Evolutionary conservation across 2,329 filamentous ascomycete species (phyloP), one percentile per base, ranked within the genome.

Genomic region (Aspergillus latus): DNA sequence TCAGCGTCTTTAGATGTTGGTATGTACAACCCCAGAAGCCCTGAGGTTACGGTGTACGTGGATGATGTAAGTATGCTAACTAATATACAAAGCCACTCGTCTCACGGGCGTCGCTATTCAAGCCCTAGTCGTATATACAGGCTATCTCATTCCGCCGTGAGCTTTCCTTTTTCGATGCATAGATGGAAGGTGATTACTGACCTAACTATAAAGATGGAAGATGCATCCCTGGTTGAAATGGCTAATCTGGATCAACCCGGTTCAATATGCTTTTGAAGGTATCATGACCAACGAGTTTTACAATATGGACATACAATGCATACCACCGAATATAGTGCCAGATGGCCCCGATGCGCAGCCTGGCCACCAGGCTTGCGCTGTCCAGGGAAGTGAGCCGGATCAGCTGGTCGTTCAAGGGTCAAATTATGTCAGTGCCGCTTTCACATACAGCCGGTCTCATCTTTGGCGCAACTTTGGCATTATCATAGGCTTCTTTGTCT

Each of bases 391-490:
- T 45, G 71, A 64, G 7, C 80, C 83, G 0, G 82, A 84, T 1
- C 75, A 75, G 5, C 73, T 78, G 0, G 72, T 75, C 2, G 84
- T 88, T 1, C 68, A 69, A 36, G 85, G 86, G 2, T 72, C 78
- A 0, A 74, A 76, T 47, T 88, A 86, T 62, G 84, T 86, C n/a
- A 43, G 75, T 11, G 70, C 76, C 1, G 78, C 80, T 0, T 87
- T 79, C 62, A 76, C 73, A 0, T 87, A 87, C 63, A 79, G 74
- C 1, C 73, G 81, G 9, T 70, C 76, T 1, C 84, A 88, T 62
- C 67, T 88, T 0, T 88, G 86, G 86, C 77, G 85, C 1, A 92
- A 94, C 72, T 90, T 88, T 70, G 90, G 89, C 1, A 94, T 96
- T 60, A 86, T 95, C 58, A 69, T 92, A 9, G 85, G 80, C 1